These are phyloP conservation scores for Crithidia brevicula DNA, from an alignment of 208 protist genomes.

Conservation along the genomic window DNA sequence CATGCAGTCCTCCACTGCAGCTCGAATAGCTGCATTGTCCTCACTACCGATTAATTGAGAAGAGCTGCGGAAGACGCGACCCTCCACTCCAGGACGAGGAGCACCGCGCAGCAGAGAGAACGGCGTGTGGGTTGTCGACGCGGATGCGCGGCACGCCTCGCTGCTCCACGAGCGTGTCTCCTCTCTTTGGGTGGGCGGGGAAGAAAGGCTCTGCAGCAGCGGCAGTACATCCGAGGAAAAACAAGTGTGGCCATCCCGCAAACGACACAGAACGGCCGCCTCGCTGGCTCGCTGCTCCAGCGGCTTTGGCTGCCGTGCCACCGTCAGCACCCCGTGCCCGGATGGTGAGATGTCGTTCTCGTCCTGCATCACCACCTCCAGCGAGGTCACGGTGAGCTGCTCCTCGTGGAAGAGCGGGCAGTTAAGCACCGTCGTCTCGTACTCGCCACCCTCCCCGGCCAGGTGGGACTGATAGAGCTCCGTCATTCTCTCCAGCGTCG, in stretches of 20 bases:
- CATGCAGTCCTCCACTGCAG: not conserved
- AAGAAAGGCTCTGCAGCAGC: conserved; percentile 11
- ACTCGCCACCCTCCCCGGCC: conserved; percentile 99
- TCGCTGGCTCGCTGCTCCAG: conserved; percentile 38
- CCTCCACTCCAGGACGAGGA: not conserved
- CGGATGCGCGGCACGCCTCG: not conserved
- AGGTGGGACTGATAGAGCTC: conserved; percentile 85
- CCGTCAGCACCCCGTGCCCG: conserved; percentile 60
- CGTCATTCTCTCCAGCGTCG: conserved; percentile 61
- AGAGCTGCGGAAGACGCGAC: not conserved
- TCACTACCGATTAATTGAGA: not conserved
- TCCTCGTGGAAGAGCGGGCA: conserved; percentile 90
- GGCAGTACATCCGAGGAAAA: conserved; percentile 40
- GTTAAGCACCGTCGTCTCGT: conserved; percentile 98
- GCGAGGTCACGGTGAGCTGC: conserved; percentile 38
- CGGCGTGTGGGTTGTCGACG: not conserved
- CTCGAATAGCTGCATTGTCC: not conserved
- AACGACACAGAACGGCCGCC: conserved; percentile 30
- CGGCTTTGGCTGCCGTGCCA: conserved; percentile 50
- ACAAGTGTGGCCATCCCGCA: conserved; percentile 21
- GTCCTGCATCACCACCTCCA: conserved; percentile 75
- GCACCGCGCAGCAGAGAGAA: not conserved
- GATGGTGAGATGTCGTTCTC: conserved; percentile 81
- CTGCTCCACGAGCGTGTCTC: not conserved
- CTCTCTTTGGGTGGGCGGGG: not conserved